Conservation (phyloP, 345 rosid genomes). For the Acer saccharum region DNA sequence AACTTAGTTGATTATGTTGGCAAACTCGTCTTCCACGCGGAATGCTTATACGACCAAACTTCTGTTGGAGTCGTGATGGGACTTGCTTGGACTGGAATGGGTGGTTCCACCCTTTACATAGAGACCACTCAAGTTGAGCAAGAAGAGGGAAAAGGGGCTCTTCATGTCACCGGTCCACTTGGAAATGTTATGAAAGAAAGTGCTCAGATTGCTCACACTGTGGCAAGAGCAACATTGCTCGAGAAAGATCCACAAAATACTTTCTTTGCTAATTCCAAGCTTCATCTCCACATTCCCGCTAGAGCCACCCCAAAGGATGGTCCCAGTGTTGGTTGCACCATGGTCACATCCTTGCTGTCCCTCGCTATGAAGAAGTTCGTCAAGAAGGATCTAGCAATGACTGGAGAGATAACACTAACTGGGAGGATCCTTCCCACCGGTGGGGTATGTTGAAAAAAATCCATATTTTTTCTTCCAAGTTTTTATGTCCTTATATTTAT, state of each 20-base stretch:
- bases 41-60: slow-evolving; percentile 80
- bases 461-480: neutral
- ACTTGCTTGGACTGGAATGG: slow-evolving; percentile 73
- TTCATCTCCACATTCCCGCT: slow-evolving; percentile 98
- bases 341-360: slow-evolving; percentile 96
- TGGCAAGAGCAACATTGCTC: slow-evolving; percentile 57
- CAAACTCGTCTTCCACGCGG: slow-evolving; percentile 94
- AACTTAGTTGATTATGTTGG: slow-evolving; percentile 86
- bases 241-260: slow-evolving; percentile 69
- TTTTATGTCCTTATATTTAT: neutral
- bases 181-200: slow-evolving; percentile 96
- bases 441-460: slow-evolving; percentile 64
- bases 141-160: slow-evolving; percentile 81
- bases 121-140: slow-evolving; percentile 86
- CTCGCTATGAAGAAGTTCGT: slow-evolving; percentile 80
- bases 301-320: slow-evolving; percentile 99
- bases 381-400: slow-evolving; percentile 89
- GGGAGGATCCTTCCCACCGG: slow-evolving; percentile 97
- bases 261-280: slow-evolving; percentile 82
- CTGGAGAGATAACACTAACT: slow-evolving; percentile 89
- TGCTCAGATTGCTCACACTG: slow-evolving; percentile 90
- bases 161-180: slow-evolving; percentile 81
- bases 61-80: slow-evolving; percentile 94
- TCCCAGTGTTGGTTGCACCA: slow-evolving; percentile 99
- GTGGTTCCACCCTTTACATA: slow-evolving; percentile 94